phyloP scores from a whole-genome alignment of 2,329 filamentous ascomycete genomes.

The Dendryphion nanum region DNA sequence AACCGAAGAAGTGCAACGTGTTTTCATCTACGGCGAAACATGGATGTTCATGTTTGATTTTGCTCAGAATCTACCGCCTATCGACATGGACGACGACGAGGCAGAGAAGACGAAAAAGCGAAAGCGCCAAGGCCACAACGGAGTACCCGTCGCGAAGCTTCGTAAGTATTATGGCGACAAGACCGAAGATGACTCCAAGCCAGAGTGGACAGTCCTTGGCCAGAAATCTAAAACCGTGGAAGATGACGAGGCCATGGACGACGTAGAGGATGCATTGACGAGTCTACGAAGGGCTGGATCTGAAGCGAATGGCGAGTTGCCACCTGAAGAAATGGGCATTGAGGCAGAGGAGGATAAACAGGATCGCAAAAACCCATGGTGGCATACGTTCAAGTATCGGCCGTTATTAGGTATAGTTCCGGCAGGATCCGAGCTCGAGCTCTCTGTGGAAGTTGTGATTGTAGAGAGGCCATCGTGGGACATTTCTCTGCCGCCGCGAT shows the following conservation, averaged over 20 bases:
- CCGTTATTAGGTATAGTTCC: constrained; percentile 79
- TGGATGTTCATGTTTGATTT: constrained; percentile 95
- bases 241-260: constrained; percentile 39
- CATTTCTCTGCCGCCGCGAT: constrained; percentile 71
- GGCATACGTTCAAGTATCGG: constrained; percentile 90
- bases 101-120: constrained; percentile 26
- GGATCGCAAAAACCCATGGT: constrained; percentile 48
- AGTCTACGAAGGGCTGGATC: constrained; percentile 23
- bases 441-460: constrained; percentile 73
- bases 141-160: constrained; percentile 43
- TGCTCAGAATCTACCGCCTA: constrained; percentile 54
- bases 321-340: constrained; percentile 1
- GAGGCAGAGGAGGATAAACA: constrained; percentile 11
- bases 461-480: constrained; percentile 87
- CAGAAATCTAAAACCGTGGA: constrained; percentile 13
- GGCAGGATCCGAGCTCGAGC: constrained; percentile 40
- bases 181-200: constrained; percentile 22
- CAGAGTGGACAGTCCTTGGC: constrained; percentile 24
- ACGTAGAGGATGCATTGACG: constrained; percentile 24
- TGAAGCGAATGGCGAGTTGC: constrained; percentile 9
- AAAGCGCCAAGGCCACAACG: constrained; percentile 21
- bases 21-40: constrained; percentile 84
- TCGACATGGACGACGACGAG: constrained; percentile 7
- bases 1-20: constrained; percentile 50
- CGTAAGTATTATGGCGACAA: constrained; percentile 47